Evolutionary conservation across 192 early-diverging fungal species (phyloP).

Genomic region (Backusella morwellensis): DNA sequence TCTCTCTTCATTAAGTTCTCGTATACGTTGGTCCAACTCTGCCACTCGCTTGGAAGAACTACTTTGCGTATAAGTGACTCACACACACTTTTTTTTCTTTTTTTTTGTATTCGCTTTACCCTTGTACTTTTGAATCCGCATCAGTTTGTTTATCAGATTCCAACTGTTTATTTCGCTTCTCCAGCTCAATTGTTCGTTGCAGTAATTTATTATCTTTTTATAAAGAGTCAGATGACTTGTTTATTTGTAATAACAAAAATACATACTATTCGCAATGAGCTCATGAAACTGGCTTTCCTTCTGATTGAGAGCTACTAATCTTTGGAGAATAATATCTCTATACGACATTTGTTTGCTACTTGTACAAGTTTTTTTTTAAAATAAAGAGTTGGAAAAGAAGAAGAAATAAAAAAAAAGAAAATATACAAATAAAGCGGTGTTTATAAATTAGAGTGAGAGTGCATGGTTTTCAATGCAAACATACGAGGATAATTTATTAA

Average conservation of each 20-base stretch:
- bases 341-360: neutral
- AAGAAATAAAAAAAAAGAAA: neutral
- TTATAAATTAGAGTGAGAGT: neutral
- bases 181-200: constrained; percentile 12
- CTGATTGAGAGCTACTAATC: neutral
- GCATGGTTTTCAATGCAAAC: neutral
- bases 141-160: neutral
- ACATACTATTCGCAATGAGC: neutral
- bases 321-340: constrained; percentile 12
- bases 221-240: neutral
- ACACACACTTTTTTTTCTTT: neutral
- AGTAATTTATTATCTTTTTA: constrained; percentile 7
- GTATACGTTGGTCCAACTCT: constrained; percentile 75
- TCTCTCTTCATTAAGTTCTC: constrained; percentile 81
- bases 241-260: neutral
- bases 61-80: neutral
- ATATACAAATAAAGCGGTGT: constrained; percentile 2
- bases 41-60: neutral
- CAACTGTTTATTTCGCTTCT: constrained; percentile 7
- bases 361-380: neutral
- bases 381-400: neutral
- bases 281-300: constrained; percentile 1
- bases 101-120: neutral
- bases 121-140: neutral
- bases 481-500: too few relatives aligned